Evolutionary conservation across 78 protist species (phyloP).

Genomic region (slime mould (Dictyostelium discoideum)): DNA sequence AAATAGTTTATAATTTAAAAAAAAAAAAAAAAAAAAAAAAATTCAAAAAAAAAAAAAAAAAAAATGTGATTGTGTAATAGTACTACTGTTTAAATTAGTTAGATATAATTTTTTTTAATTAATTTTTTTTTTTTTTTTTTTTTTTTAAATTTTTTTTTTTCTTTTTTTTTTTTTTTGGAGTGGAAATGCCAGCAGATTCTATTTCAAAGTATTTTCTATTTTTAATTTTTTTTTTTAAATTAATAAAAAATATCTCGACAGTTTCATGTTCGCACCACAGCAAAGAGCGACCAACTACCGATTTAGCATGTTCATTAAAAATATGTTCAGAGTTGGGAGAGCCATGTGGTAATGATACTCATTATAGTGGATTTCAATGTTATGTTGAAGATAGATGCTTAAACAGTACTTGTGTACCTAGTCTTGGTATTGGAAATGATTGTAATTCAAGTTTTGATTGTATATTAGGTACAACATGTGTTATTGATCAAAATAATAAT

Average conservation of each 20-base stretch:
- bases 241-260: neutral
- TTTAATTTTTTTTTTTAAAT: no score
- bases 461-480: neutral
- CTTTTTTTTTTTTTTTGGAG: no score
- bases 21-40: no score
- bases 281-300: neutral
- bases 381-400: neutral
- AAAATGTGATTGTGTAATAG: no score
- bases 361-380: conserved; percentile 29
- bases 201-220: no score
- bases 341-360: neutral
- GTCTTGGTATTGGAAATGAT: neutral
- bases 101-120: no score
- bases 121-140: no score
- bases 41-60: no score
- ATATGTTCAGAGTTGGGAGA: conserved; percentile 21
- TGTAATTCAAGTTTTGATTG: conserved; percentile 10
- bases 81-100: no score
- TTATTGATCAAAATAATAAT: neutral
- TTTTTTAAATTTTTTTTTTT: no score
- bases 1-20: no score
- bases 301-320: conserved; percentile 12
- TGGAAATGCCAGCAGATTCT: no score
- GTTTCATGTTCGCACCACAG: neutral
- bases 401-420: neutral